Conservation (phyloP, 208 protist species). For the Acanthamoeba triangularis region DNA sequence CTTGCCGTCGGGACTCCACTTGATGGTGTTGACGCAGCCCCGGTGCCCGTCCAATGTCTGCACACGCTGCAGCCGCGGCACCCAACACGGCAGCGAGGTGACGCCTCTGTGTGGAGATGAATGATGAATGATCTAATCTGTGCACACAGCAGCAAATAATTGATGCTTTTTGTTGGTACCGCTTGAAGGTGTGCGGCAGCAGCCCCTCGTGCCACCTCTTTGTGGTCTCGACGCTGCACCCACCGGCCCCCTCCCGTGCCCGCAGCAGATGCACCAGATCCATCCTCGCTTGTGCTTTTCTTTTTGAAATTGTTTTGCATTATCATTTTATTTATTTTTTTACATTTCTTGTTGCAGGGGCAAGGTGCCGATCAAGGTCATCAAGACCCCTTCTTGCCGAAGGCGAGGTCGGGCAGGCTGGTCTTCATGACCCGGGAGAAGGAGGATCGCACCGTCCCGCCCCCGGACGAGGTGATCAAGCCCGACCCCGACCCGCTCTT, state of each 20-base stretch:
- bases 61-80: neutral
- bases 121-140: neutral
- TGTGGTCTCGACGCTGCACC: neutral
- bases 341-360: neutral
- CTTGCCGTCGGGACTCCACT: neutral
- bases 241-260: neutral
- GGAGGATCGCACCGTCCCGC: neutral
- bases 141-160: neutral
- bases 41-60: neutral
- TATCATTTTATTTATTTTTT: neutral
- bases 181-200: neutral
- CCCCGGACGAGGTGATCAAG: no score
- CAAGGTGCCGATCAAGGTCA: no score
- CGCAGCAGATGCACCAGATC: neutral
- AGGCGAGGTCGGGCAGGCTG: neutral
- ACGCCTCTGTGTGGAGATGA: neutral
- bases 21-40: constrained; percentile 41
- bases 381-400: neutral
- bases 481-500: neutral
- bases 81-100: neutral
- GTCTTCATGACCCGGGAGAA: neutral
- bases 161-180: neutral
- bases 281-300: neutral
- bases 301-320: neutral
- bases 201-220: neutral